A percentile compares a stretch with the other conserved stretches of the same genome.
Conservation (phyloP, 805 yeast genomes). For the Blastobotrys peoriensis region DNA sequence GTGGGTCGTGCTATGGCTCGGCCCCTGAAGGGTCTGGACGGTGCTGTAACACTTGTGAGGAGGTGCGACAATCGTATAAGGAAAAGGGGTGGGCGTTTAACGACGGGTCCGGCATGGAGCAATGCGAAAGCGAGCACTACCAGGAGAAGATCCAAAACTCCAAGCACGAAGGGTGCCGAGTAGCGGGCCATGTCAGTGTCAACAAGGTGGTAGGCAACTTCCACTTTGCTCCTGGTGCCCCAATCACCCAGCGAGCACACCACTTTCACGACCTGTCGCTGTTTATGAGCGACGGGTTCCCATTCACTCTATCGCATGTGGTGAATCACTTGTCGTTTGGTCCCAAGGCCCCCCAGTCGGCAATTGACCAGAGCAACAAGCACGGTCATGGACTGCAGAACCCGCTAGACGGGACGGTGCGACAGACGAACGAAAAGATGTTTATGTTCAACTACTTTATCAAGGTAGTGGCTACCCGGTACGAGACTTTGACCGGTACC, state of each 20-base stretch:
- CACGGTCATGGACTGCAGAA: constrained; percentile 39
- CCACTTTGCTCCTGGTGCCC: constrained; percentile 94
- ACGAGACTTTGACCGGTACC: constrained; percentile 55
- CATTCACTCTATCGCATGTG: constrained; percentile 68
- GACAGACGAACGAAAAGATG: constrained; percentile 42
- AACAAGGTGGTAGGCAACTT: constrained; percentile 85
- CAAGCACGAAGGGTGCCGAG: constrained; percentile 80
- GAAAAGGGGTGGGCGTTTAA: constrained; percentile 78
- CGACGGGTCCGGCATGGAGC: constrained; percentile 82
- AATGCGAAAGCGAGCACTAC: constrained; percentile 87
- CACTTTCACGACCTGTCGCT: constrained; percentile 85
- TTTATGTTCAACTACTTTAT: constrained; percentile 72
- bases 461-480: constrained; percentile 86
- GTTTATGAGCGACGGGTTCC: constrained; percentile 48
- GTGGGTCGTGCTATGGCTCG: constrained; percentile 93
- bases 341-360: constrained; percentile 34
- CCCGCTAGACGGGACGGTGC: constrained; percentile 57
- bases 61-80: constrained; percentile 75
- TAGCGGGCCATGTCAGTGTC: constrained; percentile 70
- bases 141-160: constrained; percentile 54
- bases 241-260: constrained; percentile 44
- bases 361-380: background rate
- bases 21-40: constrained; percentile 37
- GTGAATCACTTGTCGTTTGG: constrained; percentile 86
- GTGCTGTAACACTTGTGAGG: constrained; percentile 83